Conservation (phyloP, 2,329 filamentous ascomycete species). For the Paecilomyces niveus region DNA sequence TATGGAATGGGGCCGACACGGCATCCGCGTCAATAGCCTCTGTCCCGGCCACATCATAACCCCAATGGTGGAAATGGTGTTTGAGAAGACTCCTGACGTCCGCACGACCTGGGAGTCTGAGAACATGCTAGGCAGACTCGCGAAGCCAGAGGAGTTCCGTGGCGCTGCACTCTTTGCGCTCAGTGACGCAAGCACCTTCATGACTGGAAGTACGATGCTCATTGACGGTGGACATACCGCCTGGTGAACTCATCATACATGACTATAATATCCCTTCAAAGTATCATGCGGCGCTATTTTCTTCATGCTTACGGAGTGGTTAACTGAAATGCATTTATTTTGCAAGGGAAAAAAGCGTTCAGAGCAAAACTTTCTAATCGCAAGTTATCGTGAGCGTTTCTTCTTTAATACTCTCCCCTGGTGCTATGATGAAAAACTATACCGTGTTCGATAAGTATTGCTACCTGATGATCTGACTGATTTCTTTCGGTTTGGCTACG, state of each 20-base stretch:
- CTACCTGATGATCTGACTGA: not conserved
- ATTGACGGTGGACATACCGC: slow-evolving; percentile 64
- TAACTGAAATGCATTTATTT: not conserved
- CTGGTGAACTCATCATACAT: slow-evolving; percentile 21
- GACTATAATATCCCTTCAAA: too few relatives aligned
- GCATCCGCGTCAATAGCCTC: slow-evolving; percentile 49
- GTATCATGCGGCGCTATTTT: not conserved
- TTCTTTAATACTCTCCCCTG: not conserved
- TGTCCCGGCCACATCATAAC: slow-evolving; percentile 51
- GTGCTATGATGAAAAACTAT: not conserved
- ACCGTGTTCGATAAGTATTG: not conserved
- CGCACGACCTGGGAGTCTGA: slow-evolving; percentile 36
- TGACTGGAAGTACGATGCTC: slow-evolving; percentile 62
- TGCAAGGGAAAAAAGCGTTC: not conserved
- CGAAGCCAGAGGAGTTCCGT: slow-evolving; percentile 52
- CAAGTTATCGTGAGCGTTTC: not conserved
- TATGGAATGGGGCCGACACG: slow-evolving; percentile 46
- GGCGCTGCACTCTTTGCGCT: slow-evolving; percentile 62
- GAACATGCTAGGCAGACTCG: slow-evolving; percentile 49
- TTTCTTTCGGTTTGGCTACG: not conserved
- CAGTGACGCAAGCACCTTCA: slow-evolving; percentile 61
- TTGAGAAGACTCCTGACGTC: slow-evolving; percentile 64
- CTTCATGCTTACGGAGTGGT: not conserved
- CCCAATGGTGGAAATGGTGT: slow-evolving; percentile 75
- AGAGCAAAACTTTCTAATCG: not conserved